These are phyloP conservation scores for rapeseed (Brassica napus) DNA, from an alignment of 345 rosid genomes.

Conservation along the genomic window DNA sequence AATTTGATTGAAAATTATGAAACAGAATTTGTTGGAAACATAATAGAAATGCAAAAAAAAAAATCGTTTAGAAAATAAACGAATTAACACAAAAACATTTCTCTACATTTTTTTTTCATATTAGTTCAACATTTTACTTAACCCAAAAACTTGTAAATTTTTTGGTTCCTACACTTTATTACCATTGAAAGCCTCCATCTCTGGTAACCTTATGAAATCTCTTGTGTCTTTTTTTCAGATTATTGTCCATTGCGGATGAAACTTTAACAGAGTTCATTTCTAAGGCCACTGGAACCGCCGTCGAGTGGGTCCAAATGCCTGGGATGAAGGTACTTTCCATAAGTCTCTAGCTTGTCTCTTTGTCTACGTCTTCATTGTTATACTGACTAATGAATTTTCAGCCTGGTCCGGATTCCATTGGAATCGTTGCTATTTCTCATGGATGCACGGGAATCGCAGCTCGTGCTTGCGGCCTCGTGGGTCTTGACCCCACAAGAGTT, in stretches of 20 bases:
- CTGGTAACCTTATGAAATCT: not conserved
- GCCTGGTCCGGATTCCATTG: conserved; percentile 99
- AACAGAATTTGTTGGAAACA: too few relatives aligned
- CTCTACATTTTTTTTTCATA: too few relatives aligned
- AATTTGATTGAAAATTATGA: too few relatives aligned
- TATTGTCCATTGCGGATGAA: conserved; percentile 99
- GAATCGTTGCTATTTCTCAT: conserved; percentile 99
- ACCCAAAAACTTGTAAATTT: too few relatives aligned
- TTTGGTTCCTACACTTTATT: not conserved
- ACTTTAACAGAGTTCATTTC: conserved; percentile 99
- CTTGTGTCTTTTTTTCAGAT: conserved; percentile 16
- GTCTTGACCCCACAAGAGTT: conserved; percentile 96
- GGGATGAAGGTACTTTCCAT: conserved; percentile 71
- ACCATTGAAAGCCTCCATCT: not conserved
- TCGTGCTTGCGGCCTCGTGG: conserved; percentile 98
- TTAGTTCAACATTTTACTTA: too few relatives aligned
- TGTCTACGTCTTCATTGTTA: not conserved
- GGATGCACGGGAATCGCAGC: conserved; percentile 98
- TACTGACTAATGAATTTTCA: conserved; percentile 41
- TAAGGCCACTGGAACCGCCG: conserved; percentile 99
- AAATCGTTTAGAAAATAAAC: too few relatives aligned
- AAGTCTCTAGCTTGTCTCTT: not conserved
- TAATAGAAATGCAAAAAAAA: too few relatives aligned
- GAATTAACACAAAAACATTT: too few relatives aligned
- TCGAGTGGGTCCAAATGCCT: conserved; percentile 99